Base-by-base conservation (phyloP, 345 rosid genomes). In the Gossypium rotundifolium region DNA sequence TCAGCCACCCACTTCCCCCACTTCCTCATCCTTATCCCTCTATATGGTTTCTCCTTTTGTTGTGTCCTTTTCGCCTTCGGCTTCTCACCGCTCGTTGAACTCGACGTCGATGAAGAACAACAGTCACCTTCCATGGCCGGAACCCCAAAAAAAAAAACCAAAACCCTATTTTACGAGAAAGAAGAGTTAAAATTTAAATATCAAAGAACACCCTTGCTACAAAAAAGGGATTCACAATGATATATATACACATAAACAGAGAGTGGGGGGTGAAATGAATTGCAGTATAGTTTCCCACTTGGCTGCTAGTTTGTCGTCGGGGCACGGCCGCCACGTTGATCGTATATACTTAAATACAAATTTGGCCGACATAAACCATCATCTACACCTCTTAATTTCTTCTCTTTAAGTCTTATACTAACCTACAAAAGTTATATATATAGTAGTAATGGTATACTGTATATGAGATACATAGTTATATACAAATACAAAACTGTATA, bases 1-100 rank as follows among this genome's bases (percentile, higher is more conserved):
- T 89, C 93, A 49, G 93, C 91, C 23, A 89, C 93, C 93, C 93
- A 89, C 81, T 89, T 89, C 3, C 93, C 93, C 93, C 93, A 89
- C 87, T 87, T 89, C 77, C 93, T 85, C 88, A 74, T 85, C 84
- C 93, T 70, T 77, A 89, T 84, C 0, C 91, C 93, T 73, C 87
- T 79, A 67, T 83, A 89, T 0, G 79, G 85, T 74, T 83, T 88
- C 71, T 78, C 80, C 52, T 79, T 74, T 49, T 79, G 82, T 27
- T 66, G 80, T 29, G 80, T 79, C 62, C 80, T 74, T 22, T 65
- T 72, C 45, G 33, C 20, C 70, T 84, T 81, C 9, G 70, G 64
- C 81, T 72, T 85, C 78, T 79, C 75, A 7, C 75, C 27, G 61
- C 58, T 73, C 17, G 76, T 65, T 9, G 74, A 33, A 9, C 72